Evolutionary conservation across 495 filamentous ascomycete genomes (phyloP).

Genomic region (Tuber indicum): DNA sequence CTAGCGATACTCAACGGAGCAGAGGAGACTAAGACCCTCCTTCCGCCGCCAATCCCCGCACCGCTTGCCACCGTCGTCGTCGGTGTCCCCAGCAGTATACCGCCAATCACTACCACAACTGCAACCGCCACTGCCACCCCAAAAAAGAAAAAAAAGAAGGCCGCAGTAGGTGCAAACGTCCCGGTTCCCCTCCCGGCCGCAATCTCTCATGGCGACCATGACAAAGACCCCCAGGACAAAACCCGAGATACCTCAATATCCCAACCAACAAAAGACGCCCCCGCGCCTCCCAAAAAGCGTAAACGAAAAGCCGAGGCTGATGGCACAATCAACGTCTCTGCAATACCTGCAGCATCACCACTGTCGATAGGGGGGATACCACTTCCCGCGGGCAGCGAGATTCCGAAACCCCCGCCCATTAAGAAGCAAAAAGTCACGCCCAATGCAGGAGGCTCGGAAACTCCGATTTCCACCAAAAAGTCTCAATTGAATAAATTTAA

Average conservation of each 20-base stretch:
- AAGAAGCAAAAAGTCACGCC: constrained; percentile 35
- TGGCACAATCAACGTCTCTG: not conserved
- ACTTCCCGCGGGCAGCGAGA: not conserved
- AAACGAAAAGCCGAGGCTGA: constrained; percentile 33
- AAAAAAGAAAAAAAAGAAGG: constrained; percentile 41
- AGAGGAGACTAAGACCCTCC: constrained; percentile 3
- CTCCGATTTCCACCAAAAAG: constrained; percentile 21
- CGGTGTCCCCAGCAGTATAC: not conserved
- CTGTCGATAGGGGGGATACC: not conserved
- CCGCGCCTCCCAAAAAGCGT: constrained; percentile 30
- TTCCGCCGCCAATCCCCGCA: constrained; percentile 11
- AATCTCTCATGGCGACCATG: constrained; percentile 5
- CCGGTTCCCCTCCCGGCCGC: constrained; percentile 3
- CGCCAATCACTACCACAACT: not conserved
- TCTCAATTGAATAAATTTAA: constrained; percentile 32
- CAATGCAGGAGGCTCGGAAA: not conserved
- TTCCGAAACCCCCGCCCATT: constrained; percentile 13
- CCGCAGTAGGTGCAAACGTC: not conserved
- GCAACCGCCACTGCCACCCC: constrained; percentile 15
- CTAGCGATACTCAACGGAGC: constrained; percentile 8
- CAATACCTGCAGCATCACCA: not conserved
- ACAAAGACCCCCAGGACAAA: constrained; percentile 18
- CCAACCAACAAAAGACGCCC: constrained; percentile 9
- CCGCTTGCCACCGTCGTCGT: not conserved
- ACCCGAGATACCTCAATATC: constrained; percentile 17